Evolutionary conservation across 495 filamentous ascomycete species (phyloP).

Genomic region (Penicillium robsamsonii): DNA sequence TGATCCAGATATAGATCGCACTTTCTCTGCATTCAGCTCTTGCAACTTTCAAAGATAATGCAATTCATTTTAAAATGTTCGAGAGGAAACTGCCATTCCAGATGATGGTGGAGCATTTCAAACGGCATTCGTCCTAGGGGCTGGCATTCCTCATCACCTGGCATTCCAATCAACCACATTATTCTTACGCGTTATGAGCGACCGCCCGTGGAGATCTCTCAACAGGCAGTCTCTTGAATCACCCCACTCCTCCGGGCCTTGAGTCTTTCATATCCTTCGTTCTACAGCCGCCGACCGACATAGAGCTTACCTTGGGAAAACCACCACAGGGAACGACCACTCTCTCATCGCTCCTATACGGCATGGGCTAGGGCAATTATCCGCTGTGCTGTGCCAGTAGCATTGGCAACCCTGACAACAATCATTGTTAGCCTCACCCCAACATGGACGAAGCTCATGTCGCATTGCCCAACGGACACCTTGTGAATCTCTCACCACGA

Average conservation of each 20-base stretch:
- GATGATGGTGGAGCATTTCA: conserved; percentile 21
- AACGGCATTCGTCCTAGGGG: conserved; percentile 24
- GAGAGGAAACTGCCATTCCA: conserved; percentile 29
- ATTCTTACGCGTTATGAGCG: conserved; percentile 32
- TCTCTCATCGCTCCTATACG: conserved; percentile 15
- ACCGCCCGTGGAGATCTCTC: not conserved
- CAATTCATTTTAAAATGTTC: conserved; percentile 2
- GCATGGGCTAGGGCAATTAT: conserved; percentile 20
- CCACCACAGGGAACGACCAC: not conserved
- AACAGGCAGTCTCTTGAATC: conserved; percentile 3
- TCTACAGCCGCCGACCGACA: conserved; percentile 3
- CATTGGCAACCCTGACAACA: conserved; percentile 13
- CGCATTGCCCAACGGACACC: conserved; percentile 34
- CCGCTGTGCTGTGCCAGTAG: conserved; percentile 19
- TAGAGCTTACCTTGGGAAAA: conserved; percentile 3
- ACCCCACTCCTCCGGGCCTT: conserved; percentile 9
- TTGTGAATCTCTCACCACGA: conserved; percentile 37
- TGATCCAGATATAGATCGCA: conserved; percentile 1
- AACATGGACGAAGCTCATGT: conserved; percentile 30
- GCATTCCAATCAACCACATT: conserved; percentile 33
- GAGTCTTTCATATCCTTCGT: conserved; percentile 10
- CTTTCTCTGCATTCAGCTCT: conserved; percentile 8
- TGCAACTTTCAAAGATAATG: conserved; percentile 9
- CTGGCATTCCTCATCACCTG: conserved; percentile 37
- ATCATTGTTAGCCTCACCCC: not conserved